These are phyloP conservation scores for Hyaloscypha bicolor DNA, from an alignment of 495 filamentous ascomycete genomes.

Conservation along the genomic window DNA sequence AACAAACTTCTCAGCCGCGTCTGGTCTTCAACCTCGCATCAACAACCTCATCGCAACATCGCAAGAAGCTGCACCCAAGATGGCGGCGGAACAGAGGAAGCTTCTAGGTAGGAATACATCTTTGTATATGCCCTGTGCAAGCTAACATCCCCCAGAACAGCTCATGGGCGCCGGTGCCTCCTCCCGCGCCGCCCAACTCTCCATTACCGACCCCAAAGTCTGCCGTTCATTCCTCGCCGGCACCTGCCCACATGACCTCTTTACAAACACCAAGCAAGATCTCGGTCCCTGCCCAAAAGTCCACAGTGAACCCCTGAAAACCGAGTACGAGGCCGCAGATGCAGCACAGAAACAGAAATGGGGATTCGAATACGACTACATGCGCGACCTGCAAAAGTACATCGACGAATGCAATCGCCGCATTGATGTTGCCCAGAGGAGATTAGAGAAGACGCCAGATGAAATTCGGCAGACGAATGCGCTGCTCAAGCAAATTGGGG, in stretches of 20 bases:
- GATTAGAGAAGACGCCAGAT: slow-evolving; percentile 96
- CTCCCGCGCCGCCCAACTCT: slow-evolving; percentile 74
- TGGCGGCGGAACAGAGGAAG: slow-evolving; percentile 96
- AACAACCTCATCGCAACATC: slow-evolving; percentile 14
- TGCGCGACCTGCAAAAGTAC: slow-evolving; percentile 91
- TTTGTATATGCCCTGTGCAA: not conserved
- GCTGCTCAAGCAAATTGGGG: slow-evolving; percentile 85
- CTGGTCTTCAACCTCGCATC: slow-evolving; percentile 11
- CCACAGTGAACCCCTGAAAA: slow-evolving; percentile 84
- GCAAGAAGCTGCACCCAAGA: slow-evolving; percentile 40
- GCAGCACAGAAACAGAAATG: slow-evolving; percentile 71
- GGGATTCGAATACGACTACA: slow-evolving; percentile 95
- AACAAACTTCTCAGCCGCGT: slow-evolving; percentile 26
- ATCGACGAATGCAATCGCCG: slow-evolving; percentile 95
- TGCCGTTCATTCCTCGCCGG: slow-evolving; percentile 94
- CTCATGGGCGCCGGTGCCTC: slow-evolving; percentile 75
- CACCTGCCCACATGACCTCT: slow-evolving; percentile 97
- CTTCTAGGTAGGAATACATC: slow-evolving; percentile 71
- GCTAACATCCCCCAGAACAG: slow-evolving; percentile 59
- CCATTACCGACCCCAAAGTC: slow-evolving; percentile 89
- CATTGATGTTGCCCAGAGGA: slow-evolving; percentile 86
- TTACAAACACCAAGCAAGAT: slow-evolving; percentile 99
- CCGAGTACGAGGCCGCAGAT: slow-evolving; percentile 76
- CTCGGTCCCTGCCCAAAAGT: slow-evolving; percentile 88
- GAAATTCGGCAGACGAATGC: slow-evolving; percentile 97